phyloP scores from a whole-genome alignment of 495 filamentous ascomycete species.

The Lasiosphaeria hispida region DNA sequence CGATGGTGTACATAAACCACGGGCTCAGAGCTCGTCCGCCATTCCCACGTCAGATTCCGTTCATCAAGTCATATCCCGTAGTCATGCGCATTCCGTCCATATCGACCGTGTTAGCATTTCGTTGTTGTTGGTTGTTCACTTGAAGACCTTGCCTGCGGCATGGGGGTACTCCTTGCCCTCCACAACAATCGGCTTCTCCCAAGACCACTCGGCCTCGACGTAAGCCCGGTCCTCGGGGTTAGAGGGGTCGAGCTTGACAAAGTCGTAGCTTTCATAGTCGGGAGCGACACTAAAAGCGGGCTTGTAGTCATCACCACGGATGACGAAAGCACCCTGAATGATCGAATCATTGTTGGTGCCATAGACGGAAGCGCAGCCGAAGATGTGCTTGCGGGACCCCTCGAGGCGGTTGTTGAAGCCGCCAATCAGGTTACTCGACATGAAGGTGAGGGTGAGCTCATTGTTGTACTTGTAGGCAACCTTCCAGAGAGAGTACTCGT shows the following conservation, averaged over 20 bases:
- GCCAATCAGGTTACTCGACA: constrained; percentile 95
- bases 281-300: constrained; percentile 95
- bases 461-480: constrained; percentile 97
- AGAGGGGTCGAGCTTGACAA: constrained; percentile 87
- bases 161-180: constrained; percentile 74
- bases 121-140: constrained; percentile 59
- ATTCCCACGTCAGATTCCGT: constrained; percentile 25
- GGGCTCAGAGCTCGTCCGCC: constrained; percentile 23
- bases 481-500: constrained; percentile 93
- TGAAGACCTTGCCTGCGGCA: constrained; percentile 92
- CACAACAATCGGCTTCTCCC: constrained; percentile 73
- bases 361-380: constrained; percentile 87
- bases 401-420: constrained; percentile 98
- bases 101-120: background rate
- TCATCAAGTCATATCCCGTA: constrained; percentile 38
- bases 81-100: constrained; percentile 23
- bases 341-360: constrained; percentile 82
- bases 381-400: constrained; percentile 97
- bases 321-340: constrained; percentile 85
- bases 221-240: constrained; percentile 79
- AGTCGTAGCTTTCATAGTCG: constrained; percentile 95
- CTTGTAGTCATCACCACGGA: constrained; percentile 83
- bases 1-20: constrained; percentile 28
- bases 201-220: constrained; percentile 83
- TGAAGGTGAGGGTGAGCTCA: constrained; percentile 95